Conservation (phyloP, 306 rosid genomes). For the Pyrus pyrifolia region DNA sequence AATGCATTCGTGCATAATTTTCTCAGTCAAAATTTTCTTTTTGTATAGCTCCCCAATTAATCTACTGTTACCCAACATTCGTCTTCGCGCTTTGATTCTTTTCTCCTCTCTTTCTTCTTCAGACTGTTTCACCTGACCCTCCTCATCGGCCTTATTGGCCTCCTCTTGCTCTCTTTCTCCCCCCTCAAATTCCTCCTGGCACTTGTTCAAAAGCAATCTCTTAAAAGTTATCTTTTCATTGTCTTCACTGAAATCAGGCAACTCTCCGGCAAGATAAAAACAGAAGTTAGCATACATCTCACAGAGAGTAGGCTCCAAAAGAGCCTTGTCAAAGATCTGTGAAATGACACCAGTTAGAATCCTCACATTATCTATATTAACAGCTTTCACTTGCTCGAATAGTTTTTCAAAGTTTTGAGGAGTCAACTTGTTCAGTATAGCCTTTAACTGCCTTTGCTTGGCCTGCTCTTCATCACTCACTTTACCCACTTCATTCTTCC, state of each 20-base stretch:
- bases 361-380: conserved; percentile 66
- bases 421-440: conserved; percentile 80
- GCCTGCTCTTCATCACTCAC: conserved; percentile 68
- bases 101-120: conserved; percentile 14
- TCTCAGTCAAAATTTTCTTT: too few species aligned
- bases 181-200: conserved; percentile 97
- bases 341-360: conserved; percentile 83
- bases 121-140: conserved; percentile 64
- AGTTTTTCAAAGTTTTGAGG: conserved; percentile 95
- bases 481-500: conserved; percentile 83
- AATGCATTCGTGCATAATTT: conserved; percentile 8
- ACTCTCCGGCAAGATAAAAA: conserved; percentile 61
- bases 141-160: conserved; percentile 79
- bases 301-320: conserved; percentile 92
- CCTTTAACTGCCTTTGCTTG: conserved; percentile 91
- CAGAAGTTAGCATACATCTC: conserved; percentile 99
- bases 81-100: too few species aligned
- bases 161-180: conserved; percentile 93
- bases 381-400: conserved; percentile 92
- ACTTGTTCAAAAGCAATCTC: conserved; percentile 82
- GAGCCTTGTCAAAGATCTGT: conserved; percentile 95
- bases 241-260: conserved; percentile 77
- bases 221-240: conserved; percentile 84
- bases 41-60: too few species aligned
- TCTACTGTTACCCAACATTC: too few species aligned